Conservation (phyloP, 2,329 filamentous ascomycete species). For the Cercospora sesami region DNA sequence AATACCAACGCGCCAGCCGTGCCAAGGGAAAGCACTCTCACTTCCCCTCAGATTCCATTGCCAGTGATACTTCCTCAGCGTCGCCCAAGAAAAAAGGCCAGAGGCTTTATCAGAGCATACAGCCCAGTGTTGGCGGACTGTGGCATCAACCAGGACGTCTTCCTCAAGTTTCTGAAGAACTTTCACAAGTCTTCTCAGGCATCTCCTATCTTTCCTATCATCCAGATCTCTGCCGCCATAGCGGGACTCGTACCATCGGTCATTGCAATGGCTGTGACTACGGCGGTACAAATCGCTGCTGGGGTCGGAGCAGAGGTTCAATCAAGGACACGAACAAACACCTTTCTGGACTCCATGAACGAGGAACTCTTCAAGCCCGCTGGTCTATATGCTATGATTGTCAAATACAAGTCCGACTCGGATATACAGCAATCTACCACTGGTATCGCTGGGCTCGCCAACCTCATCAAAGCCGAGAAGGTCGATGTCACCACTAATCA, state of each 20-base stretch:
- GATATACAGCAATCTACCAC: constrained; percentile 21
- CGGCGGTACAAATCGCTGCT: constrained; percentile 48
- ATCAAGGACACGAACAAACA: constrained; percentile 47
- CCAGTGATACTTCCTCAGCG: constrained; percentile 57
- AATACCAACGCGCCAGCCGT: background rate
- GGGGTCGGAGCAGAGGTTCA: constrained; percentile 46
- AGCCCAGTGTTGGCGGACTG: constrained; percentile 50
- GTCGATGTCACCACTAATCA: constrained; percentile 44
- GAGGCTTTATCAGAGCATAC: constrained; percentile 58
- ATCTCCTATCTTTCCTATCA: constrained; percentile 35
- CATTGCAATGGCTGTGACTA: constrained; percentile 47
- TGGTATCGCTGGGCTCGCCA: constrained; percentile 11
- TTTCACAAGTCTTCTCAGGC: constrained; percentile 49
- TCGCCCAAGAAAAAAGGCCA: constrained; percentile 49
- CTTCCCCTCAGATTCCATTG: constrained; percentile 37
- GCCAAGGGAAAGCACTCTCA: background rate
- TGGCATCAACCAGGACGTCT: constrained; percentile 52
- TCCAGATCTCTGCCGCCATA: constrained; percentile 39
- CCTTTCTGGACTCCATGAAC: constrained; percentile 59
- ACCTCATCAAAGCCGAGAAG: constrained; percentile 25
- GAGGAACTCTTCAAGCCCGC: constrained; percentile 58
- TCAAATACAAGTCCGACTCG: constrained; percentile 41
- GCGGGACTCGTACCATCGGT: constrained; percentile 44
- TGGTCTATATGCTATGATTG: constrained; percentile 57
- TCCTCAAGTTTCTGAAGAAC: constrained; percentile 52